These are phyloP conservation scores for Ochromonadaceae sp. DNA, from an alignment of 352 stramenopile genomes.

Conservation along the genomic window DNA sequence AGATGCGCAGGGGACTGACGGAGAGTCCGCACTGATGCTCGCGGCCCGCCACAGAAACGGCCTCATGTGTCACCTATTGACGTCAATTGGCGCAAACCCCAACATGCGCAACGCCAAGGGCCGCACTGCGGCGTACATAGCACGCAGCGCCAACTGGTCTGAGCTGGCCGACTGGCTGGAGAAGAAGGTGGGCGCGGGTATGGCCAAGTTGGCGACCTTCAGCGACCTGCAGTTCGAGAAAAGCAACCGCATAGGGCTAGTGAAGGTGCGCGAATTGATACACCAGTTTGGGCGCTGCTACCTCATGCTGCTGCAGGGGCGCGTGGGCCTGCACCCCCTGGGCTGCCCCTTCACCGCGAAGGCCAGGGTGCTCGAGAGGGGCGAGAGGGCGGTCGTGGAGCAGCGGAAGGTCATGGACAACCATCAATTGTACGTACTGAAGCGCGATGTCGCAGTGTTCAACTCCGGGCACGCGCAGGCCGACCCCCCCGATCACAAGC, in stretches of 20 bases:
- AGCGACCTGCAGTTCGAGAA: conserved; percentile 13
- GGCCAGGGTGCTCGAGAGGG: not conserved
- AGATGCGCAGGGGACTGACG: not conserved
- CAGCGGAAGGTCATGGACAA: not conserved
- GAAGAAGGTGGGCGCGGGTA: conserved; percentile 13
- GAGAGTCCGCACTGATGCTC: not conserved
- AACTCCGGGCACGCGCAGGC: too few species aligned
- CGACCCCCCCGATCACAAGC: too few species aligned
- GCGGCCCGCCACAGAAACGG: not conserved
- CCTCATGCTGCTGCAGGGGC: not conserved
- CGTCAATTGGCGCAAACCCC: conserved; percentile 4
- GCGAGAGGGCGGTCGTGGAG: not conserved
- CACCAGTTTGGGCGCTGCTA: conserved; percentile 1
- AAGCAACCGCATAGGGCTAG: not conserved
- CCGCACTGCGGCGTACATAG: not conserved
- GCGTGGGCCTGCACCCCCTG: not conserved
- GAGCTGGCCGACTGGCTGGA: conserved; percentile 10
- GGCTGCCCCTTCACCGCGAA: not conserved
- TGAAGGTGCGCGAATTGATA: not conserved
- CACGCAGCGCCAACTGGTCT: not conserved
- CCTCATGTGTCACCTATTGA: not conserved
- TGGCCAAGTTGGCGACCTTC: not conserved
- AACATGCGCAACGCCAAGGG: not conserved
- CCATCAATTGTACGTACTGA: not conserved
- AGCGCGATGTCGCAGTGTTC: not conserved